These are phyloP conservation scores for Diaporthe nobilis DNA, from an alignment of 2,329 filamentous ascomycete genomes.

Conservation along the genomic window DNA sequence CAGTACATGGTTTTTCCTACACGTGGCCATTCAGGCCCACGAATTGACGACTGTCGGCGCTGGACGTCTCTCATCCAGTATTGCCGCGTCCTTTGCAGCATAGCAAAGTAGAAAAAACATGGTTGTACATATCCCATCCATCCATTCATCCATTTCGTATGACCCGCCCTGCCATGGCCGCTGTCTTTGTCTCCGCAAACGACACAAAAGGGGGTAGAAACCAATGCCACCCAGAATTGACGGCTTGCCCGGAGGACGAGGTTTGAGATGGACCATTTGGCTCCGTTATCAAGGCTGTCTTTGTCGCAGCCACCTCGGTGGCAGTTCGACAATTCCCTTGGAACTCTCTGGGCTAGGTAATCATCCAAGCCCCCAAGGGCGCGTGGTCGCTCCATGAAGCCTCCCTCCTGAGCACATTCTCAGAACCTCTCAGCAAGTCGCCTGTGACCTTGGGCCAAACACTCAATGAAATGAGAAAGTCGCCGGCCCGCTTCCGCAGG, in stretches of 20 bases:
- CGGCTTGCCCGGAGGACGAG: not conserved
- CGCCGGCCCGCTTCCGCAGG: not conserved
- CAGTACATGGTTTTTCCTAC: conserved; percentile 37
- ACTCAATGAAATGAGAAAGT: conserved; percentile 4
- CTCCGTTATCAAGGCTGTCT: not conserved
- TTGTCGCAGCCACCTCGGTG: not conserved
- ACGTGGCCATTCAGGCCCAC: conserved; percentile 32
- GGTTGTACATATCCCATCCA: conserved; percentile 36
- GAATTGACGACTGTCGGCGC: conserved; percentile 20
- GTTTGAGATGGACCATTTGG: not conserved
- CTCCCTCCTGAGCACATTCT: conserved; percentile 19
- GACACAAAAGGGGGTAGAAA: conserved; percentile 1
- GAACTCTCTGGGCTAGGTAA: not conserved
- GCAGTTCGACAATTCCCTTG: not conserved
- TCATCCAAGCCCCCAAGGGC: not conserved
- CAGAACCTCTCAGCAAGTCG: conserved; percentile 1
- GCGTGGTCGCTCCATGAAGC: not conserved
- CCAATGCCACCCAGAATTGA: conserved; percentile 4
- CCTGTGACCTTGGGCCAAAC: not conserved
- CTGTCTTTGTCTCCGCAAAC: conserved; percentile 15
- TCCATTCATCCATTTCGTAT: conserved; percentile 35
- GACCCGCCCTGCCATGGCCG: not conserved
- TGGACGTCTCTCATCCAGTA: conserved; percentile 7
- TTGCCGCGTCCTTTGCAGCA: conserved; percentile 25
- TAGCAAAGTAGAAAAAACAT: conserved; percentile 36